A percentile compares a stretch with the other conserved stretches of the same genome.
Evolutionary conservation across 2,329 filamentous ascomycete species (phyloP).

Genomic region (Fusarium siculi): DNA sequence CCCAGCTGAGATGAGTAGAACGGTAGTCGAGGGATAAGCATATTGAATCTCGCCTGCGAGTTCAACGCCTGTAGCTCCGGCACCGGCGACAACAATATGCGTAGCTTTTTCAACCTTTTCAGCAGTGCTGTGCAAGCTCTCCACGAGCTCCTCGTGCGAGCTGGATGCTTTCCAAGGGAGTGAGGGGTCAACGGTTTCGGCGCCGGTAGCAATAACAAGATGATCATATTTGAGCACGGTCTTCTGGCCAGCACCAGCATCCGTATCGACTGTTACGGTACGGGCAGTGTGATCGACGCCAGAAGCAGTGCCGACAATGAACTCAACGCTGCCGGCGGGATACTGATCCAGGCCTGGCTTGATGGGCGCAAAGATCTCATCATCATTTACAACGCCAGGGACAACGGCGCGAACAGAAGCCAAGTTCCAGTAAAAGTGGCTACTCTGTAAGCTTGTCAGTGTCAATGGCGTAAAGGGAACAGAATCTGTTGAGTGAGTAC

Average conservation of each 20-base stretch:
- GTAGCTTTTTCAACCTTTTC: conserved; percentile 56
- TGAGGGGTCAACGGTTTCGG: conserved; percentile 53
- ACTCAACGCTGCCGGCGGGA: conserved; percentile 59
- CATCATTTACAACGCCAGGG: conserved; percentile 60
- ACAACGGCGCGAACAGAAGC: conserved; percentile 66
- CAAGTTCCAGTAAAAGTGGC: conserved; percentile 69
- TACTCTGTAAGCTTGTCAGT: conserved; percentile 53
- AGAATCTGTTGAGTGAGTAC: conserved; percentile 45
- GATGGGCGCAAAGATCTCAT: conserved; percentile 62
- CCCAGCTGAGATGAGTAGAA: conserved; percentile 59
- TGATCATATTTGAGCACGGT: conserved; percentile 59
- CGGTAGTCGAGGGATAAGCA: conserved; percentile 61
- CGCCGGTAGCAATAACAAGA: conserved; percentile 67
- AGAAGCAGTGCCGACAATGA: conserved; percentile 62
- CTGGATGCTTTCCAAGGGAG: conserved; percentile 65
- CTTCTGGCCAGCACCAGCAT: conserved; percentile 16
- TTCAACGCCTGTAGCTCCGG: conserved; percentile 67
- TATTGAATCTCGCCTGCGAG: conserved; percentile 64
- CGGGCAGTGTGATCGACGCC: conserved; percentile 53
- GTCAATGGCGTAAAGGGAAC: too few relatives aligned
- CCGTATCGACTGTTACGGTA: conserved; percentile 54
- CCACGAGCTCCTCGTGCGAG: conserved; percentile 57
- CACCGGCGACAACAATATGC: conserved; percentile 67
- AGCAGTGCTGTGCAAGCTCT: conserved; percentile 54
- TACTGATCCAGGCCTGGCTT: conserved; percentile 62